Evolutionary conservation across 163 green algal species (phyloP), one percentile per base, ranked within the genome.

Genomic region (Chlamydomonas reinhardtii): DNA sequence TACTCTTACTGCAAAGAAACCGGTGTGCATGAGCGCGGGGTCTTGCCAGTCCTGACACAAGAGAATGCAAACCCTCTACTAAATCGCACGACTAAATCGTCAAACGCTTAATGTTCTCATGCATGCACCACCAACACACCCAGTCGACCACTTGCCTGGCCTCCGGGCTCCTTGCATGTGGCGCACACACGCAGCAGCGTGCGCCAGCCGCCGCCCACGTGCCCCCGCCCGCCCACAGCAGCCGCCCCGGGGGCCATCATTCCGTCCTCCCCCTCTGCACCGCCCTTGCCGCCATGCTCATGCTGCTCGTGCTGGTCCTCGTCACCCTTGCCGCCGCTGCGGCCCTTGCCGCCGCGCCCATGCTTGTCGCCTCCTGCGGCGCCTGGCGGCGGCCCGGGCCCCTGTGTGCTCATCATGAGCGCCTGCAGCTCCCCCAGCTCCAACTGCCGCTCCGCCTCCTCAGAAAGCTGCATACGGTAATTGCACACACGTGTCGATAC

Each of bases 111-210:
- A 56, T 56, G 48, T 17, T 56, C 11, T 12, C 48, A 56, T 56
- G 48, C 14, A 2, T 2, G 48, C 12, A 22, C 48, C 48, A 17
- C 48, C 48, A 12, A 14, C 48, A 56, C 11, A 9, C 48, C 6
- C 48, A 56, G 6, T 14, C 12, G 48, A 19, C 12, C 17, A 56
- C 48, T 56, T 56, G 48, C 79, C 79, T 85, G 79, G 24, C 52
- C 69, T 8, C 79, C 79, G 14, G 16, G 19, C 79, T 85, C 32
- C 52, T 62, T 54, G 69, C 79, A 85, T 2, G n/a, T 54, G 4
- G 52, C 79, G 52, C 79, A 85, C 29, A 85, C 14, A 8, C 31
- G 66, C 79, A 84, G 66, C 20, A 48, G 22, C 17, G n/a, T 27
- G 43, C 77, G 77, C 77, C 77, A 84, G 4, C 66, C 32, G 8